Evolutionary conservation across 768 basidiomycete genomes (phyloP).

Genomic region (Serendipita sp.): DNA sequence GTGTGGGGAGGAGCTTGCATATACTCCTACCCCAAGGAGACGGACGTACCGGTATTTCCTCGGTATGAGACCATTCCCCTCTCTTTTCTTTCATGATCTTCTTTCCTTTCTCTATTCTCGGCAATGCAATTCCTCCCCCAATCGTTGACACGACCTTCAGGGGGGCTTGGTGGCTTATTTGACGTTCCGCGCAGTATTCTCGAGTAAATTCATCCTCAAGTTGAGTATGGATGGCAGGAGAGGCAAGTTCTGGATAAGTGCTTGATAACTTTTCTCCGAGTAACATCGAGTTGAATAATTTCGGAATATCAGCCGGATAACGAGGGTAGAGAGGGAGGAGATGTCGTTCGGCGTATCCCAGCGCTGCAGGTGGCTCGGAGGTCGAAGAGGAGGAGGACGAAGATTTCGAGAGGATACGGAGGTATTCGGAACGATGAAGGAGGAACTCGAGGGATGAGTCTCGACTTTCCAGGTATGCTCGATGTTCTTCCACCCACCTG

Average conservation of each 20-base stretch:
- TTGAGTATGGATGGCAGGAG: constrained; percentile 54
- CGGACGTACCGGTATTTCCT: constrained; percentile 66
- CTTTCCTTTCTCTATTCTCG: constrained; percentile 84
- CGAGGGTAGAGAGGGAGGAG: constrained; percentile 46
- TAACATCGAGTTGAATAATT: constrained; percentile 47
- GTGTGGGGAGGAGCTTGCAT: too few relatives aligned
- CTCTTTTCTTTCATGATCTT: constrained; percentile 85
- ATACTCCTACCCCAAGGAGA: constrained; percentile 9
- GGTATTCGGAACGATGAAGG: constrained; percentile 80
- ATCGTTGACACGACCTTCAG: constrained; percentile 82
- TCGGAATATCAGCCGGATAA: constrained; percentile 45
- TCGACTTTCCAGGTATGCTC: constrained; percentile 44
- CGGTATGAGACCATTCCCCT: constrained; percentile 80
- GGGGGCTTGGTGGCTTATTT: constrained; percentile 79
- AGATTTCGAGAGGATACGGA: constrained; percentile 48
- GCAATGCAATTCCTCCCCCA: constrained; percentile 79
- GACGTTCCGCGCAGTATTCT: constrained; percentile 75
- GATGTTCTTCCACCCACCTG: constrained; percentile 67
- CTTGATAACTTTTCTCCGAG: constrained; percentile 7
- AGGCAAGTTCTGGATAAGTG: constrained; percentile 51
- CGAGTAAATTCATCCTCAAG: constrained; percentile 71
- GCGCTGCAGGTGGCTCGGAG: constrained; percentile 38
- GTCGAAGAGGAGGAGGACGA: constrained; percentile 25
- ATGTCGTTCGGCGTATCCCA: constrained; percentile 56
- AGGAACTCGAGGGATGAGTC: constrained; percentile 76